A percentile compares a stretch with the other conserved stretches of the same genome.
Evolutionary conservation across 176 grass and related monocot genomes (phyloP).

Genomic region (Coix lacrymajobi): DNA sequence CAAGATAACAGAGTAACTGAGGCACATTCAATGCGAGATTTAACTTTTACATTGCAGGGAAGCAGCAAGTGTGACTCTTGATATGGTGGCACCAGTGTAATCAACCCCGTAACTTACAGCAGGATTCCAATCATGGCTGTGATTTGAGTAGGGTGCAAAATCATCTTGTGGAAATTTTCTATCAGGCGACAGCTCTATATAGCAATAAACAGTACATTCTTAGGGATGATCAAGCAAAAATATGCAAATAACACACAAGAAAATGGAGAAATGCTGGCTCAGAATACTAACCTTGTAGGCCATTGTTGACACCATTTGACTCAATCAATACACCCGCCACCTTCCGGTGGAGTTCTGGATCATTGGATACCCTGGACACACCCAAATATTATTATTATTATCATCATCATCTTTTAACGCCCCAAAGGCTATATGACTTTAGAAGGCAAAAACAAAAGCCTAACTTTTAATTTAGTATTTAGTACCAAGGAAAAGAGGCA

Average conservation of each 20-base stretch:
- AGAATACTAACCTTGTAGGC: constrained; percentile 45
- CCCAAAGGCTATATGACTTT: neutral
- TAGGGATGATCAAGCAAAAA: neutral
- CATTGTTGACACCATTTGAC: constrained; percentile 48
- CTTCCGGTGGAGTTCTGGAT: constrained; percentile 63
- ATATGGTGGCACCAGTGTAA: constrained; percentile 10
- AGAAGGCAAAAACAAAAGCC: constrained; percentile 1
- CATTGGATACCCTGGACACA: constrained; percentile 59
- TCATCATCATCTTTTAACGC: constrained; percentile 10
- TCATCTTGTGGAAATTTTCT: constrained; percentile 91
- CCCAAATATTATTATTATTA: constrained; percentile 20
- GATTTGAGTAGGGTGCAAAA: constrained; percentile 87
- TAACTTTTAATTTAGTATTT: neutral
- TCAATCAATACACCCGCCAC: constrained; percentile 86
- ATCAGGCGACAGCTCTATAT: constrained; percentile 78
- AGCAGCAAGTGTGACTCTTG: neutral
- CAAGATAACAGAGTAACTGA: constrained; percentile 25
- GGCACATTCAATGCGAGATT: constrained; percentile 10
- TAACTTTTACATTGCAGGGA: neutral
- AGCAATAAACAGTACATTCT: constrained; percentile 12
- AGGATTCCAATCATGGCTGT: constrained; percentile 90
- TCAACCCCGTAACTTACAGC: constrained; percentile 66
- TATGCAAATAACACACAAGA: neutral
- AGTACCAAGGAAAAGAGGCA: constrained; percentile 3
- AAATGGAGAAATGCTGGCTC: neutral